Evolutionary conservation across 2,329 filamentous ascomycete species (phyloP).

Genomic region (Pseudogymnoascus sp.): DNA sequence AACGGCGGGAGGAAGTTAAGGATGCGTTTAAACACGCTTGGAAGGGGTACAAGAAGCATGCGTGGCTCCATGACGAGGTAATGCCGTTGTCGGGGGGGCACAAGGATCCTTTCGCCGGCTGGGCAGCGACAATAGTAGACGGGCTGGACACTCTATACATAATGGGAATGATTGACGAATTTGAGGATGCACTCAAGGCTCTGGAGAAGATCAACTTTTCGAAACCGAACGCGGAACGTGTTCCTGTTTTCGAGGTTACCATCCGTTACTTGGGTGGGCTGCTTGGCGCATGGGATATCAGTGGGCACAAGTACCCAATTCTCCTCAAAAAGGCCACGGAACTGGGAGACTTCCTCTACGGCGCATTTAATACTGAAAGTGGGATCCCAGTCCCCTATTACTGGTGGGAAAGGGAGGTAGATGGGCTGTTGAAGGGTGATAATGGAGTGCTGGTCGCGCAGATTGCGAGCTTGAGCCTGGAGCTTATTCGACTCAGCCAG

Average conservation of each 20-base stretch:
- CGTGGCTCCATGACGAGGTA: slow-evolving; percentile 81
- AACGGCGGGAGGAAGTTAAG: slow-evolving; percentile 17
- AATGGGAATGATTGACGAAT: slow-evolving; percentile 68
- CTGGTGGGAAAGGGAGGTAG: slow-evolving; percentile 51
- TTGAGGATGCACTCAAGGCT: slow-evolving; percentile 63
- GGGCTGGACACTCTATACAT: slow-evolving; percentile 77
- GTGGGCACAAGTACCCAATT: slow-evolving; percentile 10
- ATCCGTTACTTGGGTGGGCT: slow-evolving; percentile 21
- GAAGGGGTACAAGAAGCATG: slow-evolving; percentile 69
- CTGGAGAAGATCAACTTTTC: slow-evolving; percentile 58
- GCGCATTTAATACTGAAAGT: slow-evolving; percentile 75
- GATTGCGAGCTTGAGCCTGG: slow-evolving; percentile 44
- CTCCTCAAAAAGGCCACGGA: slow-evolving; percentile 60
- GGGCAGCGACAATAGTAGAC: slow-evolving; percentile 81
- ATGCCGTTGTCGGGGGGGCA: slow-evolving; percentile 58
- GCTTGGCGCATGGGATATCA: slow-evolving; percentile 14
- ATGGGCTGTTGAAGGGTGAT: slow-evolving; percentile 7
- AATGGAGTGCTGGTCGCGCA: slow-evolving; percentile 11
- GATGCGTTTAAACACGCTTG: slow-evolving; percentile 39
- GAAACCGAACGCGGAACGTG: slow-evolving; percentile 13
- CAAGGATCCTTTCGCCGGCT: slow-evolving; percentile 78
- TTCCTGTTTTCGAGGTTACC: slow-evolving; percentile 20
- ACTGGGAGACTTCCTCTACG: slow-evolving; percentile 60
- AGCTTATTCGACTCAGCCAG: slow-evolving; percentile 65
- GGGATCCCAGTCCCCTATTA: slow-evolving; percentile 79